phyloP scores from a whole-genome alignment of 768 basidiomycete genomes.

The Russula ochroleuca region DNA sequence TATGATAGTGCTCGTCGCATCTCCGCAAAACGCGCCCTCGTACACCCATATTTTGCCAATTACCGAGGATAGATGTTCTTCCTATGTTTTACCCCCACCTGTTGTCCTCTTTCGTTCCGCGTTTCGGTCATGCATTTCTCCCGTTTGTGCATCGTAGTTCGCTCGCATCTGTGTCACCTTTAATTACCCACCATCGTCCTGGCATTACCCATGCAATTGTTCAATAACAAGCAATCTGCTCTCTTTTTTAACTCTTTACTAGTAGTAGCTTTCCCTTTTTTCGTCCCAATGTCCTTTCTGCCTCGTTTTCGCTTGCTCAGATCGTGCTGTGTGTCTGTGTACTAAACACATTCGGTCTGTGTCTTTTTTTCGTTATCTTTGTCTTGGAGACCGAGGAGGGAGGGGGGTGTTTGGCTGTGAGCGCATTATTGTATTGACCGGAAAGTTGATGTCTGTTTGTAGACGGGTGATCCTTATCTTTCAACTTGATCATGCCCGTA shows the following conservation, averaged over 20 bases:
- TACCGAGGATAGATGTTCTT: conserved; percentile 31
- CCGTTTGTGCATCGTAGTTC: conserved; percentile 17
- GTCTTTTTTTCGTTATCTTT: neutral
- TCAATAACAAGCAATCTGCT: conserved; percentile 25
- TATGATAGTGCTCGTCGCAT: conserved; percentile 92
- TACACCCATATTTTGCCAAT: conserved; percentile 51
- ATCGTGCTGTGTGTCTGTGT: conserved; percentile 5
- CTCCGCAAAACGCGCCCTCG: conserved; percentile 66
- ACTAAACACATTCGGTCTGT: neutral
- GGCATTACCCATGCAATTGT: conserved; percentile 26
- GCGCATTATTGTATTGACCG: conserved; percentile 3
- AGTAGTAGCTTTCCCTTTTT: neutral
- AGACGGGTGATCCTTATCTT: neutral
- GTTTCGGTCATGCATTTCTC: conserved; percentile 18
- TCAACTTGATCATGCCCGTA: conserved; percentile 43
- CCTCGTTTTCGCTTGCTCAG: neutral
- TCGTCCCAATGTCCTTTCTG: neutral
- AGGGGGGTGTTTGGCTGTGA: neutral
- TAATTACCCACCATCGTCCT: conserved; percentile 16
- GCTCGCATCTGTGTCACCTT: conserved; percentile 26
- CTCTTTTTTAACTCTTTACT: neutral
- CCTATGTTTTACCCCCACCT: neutral
- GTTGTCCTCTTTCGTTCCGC: neutral
- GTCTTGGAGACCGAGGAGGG: neutral
- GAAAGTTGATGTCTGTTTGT: neutral